Evolutionary conservation across 805 yeast species (phyloP).

Genomic region (Zygosaccharomyces lentus): DNA sequence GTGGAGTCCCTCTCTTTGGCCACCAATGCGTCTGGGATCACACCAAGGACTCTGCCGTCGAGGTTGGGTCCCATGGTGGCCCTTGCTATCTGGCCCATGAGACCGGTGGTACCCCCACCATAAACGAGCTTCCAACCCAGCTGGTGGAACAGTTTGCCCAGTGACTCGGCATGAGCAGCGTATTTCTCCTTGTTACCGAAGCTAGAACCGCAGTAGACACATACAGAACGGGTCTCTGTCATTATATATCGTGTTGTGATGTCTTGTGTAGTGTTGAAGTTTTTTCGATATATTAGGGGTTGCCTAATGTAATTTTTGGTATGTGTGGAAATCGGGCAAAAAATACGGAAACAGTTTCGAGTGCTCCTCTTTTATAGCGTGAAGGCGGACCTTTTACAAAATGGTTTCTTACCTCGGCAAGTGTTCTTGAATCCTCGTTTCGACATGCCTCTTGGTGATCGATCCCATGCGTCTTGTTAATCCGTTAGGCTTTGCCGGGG

Average conservation of each 20-base stretch:
- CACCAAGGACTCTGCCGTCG: constrained; percentile 70
- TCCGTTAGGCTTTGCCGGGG: constrained; percentile 4
- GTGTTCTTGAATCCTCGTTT: not conserved
- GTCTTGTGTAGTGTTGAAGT: not conserved
- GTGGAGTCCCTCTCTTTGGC: constrained; percentile 57
- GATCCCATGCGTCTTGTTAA: not conserved
- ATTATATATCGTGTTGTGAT: not conserved
- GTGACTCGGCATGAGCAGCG: constrained; percentile 49
- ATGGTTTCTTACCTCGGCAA: not conserved
- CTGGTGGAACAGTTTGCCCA: constrained; percentile 57
- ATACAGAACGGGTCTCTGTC: constrained; percentile 41
- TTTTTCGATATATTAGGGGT: not conserved
- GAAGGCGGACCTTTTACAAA: not conserved
- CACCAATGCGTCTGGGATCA: constrained; percentile 81
- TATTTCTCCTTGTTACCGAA: constrained; percentile 54
- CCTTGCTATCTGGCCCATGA: constrained; percentile 74
- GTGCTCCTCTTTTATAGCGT: not conserved
- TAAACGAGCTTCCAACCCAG: constrained; percentile 72
- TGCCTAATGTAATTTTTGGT: not conserved
- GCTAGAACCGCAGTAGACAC: constrained; percentile 86
- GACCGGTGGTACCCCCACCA: constrained; percentile 86
- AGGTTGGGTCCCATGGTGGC: constrained; percentile 45
- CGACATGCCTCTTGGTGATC: not conserved
- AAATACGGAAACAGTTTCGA: not conserved
- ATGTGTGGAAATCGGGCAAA: not conserved